Conservation (phyloP, 2,329 filamentous ascomycete species). For the Bipolaris sorokiniana region DNA sequence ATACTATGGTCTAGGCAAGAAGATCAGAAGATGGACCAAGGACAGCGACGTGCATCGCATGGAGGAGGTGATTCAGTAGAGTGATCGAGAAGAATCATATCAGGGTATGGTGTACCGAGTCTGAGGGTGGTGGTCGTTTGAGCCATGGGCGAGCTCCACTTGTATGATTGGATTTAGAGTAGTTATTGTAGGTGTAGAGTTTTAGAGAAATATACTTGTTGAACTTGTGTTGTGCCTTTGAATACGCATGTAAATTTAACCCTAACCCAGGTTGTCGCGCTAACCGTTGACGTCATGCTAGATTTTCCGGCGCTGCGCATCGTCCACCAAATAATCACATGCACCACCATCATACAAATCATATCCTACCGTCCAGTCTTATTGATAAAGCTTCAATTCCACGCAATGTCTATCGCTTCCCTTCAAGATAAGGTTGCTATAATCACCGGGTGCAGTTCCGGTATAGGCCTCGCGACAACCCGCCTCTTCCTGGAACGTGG, state of each 20-base stretch:
- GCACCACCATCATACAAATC: background rate
- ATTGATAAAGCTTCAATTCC: too few species aligned
- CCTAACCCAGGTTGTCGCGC: background rate
- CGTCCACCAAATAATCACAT: background rate
- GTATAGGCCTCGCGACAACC: slow-evolving; percentile 39
- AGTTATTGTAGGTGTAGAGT: too few species aligned
- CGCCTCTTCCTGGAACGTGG: slow-evolving; percentile 31
- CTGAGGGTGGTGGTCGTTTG: background rate
- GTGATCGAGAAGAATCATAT: background rate
- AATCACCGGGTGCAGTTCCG: slow-evolving; percentile 40
- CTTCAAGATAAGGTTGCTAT: slow-evolving; percentile 37
- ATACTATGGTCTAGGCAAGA: slow-evolving; percentile 53
- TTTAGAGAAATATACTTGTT: too few species aligned
- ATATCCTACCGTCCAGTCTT: too few species aligned
- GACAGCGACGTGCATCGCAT: slow-evolving; percentile 27
- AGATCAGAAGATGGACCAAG: slow-evolving; percentile 48
- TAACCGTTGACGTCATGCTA: slow-evolving; percentile 20
- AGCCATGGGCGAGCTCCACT: too few species aligned
- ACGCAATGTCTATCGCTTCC: slow-evolving; percentile 26
- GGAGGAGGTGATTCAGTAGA: slow-evolving; percentile 18
- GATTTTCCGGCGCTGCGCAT: slow-evolving; percentile 10
- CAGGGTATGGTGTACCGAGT: background rate
- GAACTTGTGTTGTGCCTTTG: too few species aligned
- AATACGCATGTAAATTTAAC: background rate
- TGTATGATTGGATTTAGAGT: too few species aligned